phyloP scores from a whole-genome alignment of 345 rosid species.

The Linum tenue region DNA sequence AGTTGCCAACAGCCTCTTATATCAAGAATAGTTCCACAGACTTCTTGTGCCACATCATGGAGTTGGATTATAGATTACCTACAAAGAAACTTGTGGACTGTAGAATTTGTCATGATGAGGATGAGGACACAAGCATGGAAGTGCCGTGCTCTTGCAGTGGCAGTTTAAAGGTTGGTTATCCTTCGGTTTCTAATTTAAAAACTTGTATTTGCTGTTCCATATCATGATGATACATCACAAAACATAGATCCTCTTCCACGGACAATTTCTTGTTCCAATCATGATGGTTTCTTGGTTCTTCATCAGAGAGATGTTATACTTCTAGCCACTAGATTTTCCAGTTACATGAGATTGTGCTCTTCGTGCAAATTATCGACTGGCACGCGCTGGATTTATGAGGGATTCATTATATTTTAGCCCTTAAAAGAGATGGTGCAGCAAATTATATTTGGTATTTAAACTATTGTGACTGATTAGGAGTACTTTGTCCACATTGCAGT shows the following conservation, averaged over 20 bases:
- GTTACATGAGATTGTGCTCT: too few relatives aligned
- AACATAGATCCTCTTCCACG: neutral
- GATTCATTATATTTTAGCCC: too few relatives aligned
- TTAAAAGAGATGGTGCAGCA: too few relatives aligned
- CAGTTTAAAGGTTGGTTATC: constrained; percentile 63
- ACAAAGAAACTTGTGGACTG: constrained; percentile 43
- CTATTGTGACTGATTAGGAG: neutral
- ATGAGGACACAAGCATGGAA: constrained; percentile 63
- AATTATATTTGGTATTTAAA: neutral
- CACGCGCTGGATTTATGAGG: too few relatives aligned
- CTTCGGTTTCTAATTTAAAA: neutral
- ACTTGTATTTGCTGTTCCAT: too few relatives aligned
- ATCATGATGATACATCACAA: neutral
- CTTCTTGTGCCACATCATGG: constrained; percentile 25
- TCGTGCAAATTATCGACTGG: too few relatives aligned
- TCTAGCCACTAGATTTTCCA: too few relatives aligned
- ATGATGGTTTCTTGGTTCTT: neutral
- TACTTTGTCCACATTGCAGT: constrained; percentile 32
- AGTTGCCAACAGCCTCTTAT: constrained; percentile 7
- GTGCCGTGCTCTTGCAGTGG: constrained; percentile 76
- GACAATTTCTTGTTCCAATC: neutral
- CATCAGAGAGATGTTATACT: neutral
- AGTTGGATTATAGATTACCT: constrained; percentile 24
- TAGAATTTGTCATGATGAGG: constrained; percentile 92
- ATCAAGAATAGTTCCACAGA: constrained; percentile 18